These are phyloP conservation scores for Cyclostephanos invisitatus DNA, from an alignment of 108 stramenopile genomes.

Conservation along the genomic window DNA sequence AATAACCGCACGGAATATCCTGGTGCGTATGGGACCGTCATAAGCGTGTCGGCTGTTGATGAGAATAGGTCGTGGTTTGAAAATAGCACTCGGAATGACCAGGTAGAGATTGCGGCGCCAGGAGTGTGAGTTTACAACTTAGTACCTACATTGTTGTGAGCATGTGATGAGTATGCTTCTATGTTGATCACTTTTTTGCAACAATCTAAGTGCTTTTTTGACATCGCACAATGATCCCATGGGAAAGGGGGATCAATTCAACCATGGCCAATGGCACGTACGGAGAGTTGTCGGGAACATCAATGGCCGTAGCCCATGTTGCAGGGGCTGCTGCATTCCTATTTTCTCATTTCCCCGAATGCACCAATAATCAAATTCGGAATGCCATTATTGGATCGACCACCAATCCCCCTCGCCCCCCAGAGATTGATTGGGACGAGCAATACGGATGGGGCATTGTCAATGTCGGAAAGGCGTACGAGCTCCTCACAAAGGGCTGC, in stretches of 20 bases:
- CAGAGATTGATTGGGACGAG: neutral
- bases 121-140: conserved; percentile 37
- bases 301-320: conserved; percentile 70
- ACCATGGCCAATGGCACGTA: neutral
- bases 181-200: neutral
- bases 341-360: conserved; percentile 49
- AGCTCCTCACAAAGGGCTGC: neutral
- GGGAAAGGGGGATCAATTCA: too few relatives aligned
- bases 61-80: neutral
- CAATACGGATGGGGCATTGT: conserved; percentile 2
- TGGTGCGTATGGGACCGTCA: conserved; percentile 47
- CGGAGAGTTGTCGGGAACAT: conserved; percentile 42
- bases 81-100: conserved; percentile 30
- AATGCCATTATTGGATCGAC: conserved; percentile 24
- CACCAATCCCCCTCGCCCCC: neutral
- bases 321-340: conserved; percentile 72
- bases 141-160: too few relatives aligned
- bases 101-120: conserved; percentile 63
- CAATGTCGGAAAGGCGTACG: conserved; percentile 5
- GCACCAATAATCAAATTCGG: conserved; percentile 53
- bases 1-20: conserved; percentile 35
- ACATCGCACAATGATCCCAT: too few relatives aligned
- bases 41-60: conserved; percentile 53
- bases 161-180: conserved; percentile 14
- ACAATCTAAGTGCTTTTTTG: neutral